A percentile compares a stretch with the other conserved stretches of the same genome.
These are phyloP conservation scores for Beauveria medogensis DNA, from an alignment of 2,329 filamentous ascomycete genomes.

Conservation along the genomic window DNA sequence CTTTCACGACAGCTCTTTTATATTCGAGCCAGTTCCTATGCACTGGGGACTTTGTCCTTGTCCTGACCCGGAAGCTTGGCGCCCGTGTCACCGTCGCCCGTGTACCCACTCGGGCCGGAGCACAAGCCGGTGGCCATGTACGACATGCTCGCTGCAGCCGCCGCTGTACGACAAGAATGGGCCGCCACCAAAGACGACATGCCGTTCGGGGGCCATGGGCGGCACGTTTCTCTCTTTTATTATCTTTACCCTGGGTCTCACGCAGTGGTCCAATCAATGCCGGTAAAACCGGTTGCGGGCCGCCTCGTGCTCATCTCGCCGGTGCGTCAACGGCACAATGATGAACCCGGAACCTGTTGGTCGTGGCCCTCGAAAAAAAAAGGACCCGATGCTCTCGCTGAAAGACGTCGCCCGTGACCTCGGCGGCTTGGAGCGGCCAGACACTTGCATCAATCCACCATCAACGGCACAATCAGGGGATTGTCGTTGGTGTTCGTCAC, in stretches of 20 bases:
- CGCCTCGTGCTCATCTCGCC: conserved; percentile 23
- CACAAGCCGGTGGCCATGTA: conserved; percentile 24
- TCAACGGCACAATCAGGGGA: neutral
- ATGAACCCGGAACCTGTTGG: conserved; percentile 19
- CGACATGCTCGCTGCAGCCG: conserved; percentile 20
- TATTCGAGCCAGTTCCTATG: neutral
- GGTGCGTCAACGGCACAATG: conserved; percentile 21
- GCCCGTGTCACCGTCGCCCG: conserved; percentile 25
- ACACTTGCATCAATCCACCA: neutral
- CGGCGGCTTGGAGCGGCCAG: too few relatives aligned
- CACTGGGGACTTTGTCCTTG: conserved; percentile 23
- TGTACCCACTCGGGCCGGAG: conserved; percentile 26
- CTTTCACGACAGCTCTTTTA: neutral
- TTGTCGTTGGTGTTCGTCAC: neutral
- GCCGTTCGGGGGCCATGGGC: conserved; percentile 16
- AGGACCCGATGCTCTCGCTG: neutral
- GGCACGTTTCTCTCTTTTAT: too few relatives aligned
- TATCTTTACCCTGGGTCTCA: neutral
- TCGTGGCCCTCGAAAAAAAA: conserved; percentile 17
- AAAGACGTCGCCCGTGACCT: too few relatives aligned
- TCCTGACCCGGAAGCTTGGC: conserved; percentile 22
- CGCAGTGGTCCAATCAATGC: neutral
- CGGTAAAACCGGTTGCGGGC: conserved; percentile 18
- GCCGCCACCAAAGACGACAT: conserved; percentile 21
- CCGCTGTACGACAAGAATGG: conserved; percentile 23